Evolutionary conservation across 768 basidiomycete species (phyloP).

Genomic region (Zangia roseola): DNA sequence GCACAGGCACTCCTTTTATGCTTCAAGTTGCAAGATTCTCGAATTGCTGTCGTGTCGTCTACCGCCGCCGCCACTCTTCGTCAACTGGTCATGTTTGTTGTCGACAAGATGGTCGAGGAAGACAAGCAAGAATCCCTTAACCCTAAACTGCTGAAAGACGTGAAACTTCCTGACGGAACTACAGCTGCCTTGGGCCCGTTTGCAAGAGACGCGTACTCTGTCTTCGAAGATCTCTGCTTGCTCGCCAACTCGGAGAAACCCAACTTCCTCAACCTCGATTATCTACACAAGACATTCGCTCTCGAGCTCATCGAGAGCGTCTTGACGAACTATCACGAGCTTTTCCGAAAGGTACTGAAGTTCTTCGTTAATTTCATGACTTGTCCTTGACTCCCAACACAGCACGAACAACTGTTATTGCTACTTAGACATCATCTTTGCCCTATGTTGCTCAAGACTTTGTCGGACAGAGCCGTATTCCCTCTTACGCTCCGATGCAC

Average conservation of each 20-base stretch:
- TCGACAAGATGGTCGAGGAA: slow-evolving; percentile 89
- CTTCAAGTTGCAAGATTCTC: slow-evolving; percentile 93
- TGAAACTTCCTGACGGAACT: slow-evolving; percentile 66
- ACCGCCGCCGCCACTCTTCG: slow-evolving; percentile 96
- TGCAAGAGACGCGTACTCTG: slow-evolving; percentile 78
- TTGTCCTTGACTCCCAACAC: slow-evolving; percentile 4
- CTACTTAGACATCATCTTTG: slow-evolving; percentile 90
- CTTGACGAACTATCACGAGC: slow-evolving; percentile 84
- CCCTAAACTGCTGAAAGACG: slow-evolving; percentile 30
- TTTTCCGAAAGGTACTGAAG: slow-evolving; percentile 70
- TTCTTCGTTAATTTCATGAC: background rate
- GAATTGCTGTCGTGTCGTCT: slow-evolving; percentile 94
- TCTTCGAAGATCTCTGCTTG: slow-evolving; percentile 92
- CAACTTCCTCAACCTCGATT: slow-evolving; percentile 76
- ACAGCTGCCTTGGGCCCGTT: slow-evolving; percentile 67
- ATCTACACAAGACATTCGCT: slow-evolving; percentile 89
- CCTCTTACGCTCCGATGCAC: slow-evolving; percentile 88
- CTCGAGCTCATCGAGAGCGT: slow-evolving; percentile 98
- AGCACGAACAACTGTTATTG: slow-evolving; percentile 83
- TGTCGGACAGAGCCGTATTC: slow-evolving; percentile 82
- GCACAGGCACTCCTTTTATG: slow-evolving; percentile 83
- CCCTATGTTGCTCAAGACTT: slow-evolving; percentile 80
- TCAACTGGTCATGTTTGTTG: slow-evolving; percentile 96
- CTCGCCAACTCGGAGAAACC: slow-evolving; percentile 82
- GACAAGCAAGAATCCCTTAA: slow-evolving; percentile 45